Conservation (phyloP, 495 filamentous ascomycete genomes). For the Beverwykella pulmonaria region DNA sequence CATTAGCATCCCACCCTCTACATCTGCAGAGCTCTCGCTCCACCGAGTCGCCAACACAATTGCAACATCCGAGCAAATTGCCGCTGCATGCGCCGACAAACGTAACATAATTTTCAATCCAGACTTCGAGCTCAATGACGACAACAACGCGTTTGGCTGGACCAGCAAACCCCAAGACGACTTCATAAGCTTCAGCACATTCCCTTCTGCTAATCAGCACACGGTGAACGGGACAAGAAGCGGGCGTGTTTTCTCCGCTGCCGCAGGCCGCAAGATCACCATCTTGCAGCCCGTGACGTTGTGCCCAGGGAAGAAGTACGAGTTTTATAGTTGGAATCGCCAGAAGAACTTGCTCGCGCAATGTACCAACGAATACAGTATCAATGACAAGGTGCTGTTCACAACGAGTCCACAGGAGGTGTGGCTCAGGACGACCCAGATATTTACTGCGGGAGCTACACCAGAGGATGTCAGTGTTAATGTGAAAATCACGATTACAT, state of each 20-base stretch:
- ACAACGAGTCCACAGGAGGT: not conserved
- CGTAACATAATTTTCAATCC: slow-evolving; percentile 30
- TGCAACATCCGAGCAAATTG: slow-evolving; percentile 28
- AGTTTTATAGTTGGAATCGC: not conserved
- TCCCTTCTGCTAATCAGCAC: not conserved
- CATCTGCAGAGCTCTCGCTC: not conserved
- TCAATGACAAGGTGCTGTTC: slow-evolving; percentile 11
- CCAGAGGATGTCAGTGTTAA: slow-evolving; percentile 20
- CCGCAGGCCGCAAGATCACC: not conserved
- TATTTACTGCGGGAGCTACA: slow-evolving; percentile 10
- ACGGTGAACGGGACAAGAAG: slow-evolving; percentile 3
- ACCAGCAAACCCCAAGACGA: slow-evolving; percentile 1
- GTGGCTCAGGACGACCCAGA: not conserved
- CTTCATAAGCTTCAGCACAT: slow-evolving; percentile 23
- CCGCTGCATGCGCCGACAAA: slow-evolving; percentile 18
- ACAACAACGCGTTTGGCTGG: slow-evolving; percentile 29
- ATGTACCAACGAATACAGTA: slow-evolving; percentile 8
- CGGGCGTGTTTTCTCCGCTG: slow-evolving; percentile 15
- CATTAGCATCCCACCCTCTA: not conserved
- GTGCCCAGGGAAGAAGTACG: slow-evolving; percentile 28
- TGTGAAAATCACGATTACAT: slow-evolving; percentile 12
- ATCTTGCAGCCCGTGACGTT: slow-evolving; percentile 32
- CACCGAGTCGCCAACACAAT: slow-evolving; percentile 17
- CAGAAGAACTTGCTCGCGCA: slow-evolving; percentile 10
- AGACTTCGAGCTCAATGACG: slow-evolving; percentile 28